phyloP scores from a whole-genome alignment of 805 yeast species.

The Wickerhamiella vanderwaltii region DNA sequence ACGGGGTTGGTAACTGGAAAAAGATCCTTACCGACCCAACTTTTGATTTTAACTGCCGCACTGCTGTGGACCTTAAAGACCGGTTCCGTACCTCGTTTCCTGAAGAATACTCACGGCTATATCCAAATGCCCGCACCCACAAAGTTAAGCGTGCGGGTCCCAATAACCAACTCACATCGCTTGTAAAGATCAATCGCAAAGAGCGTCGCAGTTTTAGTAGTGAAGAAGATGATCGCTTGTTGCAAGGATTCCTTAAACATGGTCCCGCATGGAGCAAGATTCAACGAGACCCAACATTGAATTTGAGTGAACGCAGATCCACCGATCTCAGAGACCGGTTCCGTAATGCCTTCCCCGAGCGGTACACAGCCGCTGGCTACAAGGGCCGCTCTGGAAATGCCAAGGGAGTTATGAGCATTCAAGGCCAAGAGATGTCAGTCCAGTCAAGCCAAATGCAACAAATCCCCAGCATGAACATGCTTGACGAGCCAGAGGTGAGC shows the following conservation, averaged over 20 bases:
- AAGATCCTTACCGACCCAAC: slow-evolving; percentile 33
- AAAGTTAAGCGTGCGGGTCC: slow-evolving; percentile 24
- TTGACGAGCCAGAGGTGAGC: slow-evolving; percentile 22
- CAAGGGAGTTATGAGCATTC: slow-evolving; percentile 9
- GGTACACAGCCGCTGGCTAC: slow-evolving; percentile 35
- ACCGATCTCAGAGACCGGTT: slow-evolving; percentile 36
- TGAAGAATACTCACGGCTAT: slow-evolving; percentile 33
- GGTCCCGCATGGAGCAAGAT: slow-evolving; percentile 38
- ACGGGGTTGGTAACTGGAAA: slow-evolving; percentile 38
- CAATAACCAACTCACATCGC: slow-evolving; percentile 19
- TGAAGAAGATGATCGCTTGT: slow-evolving; percentile 33
- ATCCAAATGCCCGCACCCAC: slow-evolving; percentile 36
- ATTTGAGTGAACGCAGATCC: slow-evolving; percentile 31
- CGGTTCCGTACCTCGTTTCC: slow-evolving; percentile 36
- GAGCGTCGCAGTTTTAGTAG: slow-evolving; percentile 33
- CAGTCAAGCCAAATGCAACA: slow-evolving; percentile 10
- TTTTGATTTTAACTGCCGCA: slow-evolving; percentile 32
- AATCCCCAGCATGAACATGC: slow-evolving; percentile 11
- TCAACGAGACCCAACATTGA: slow-evolving; percentile 31
- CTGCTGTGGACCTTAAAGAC: slow-evolving; percentile 36
- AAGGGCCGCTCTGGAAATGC: slow-evolving; percentile 26
- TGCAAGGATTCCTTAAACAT: slow-evolving; percentile 33
- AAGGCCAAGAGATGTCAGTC: slow-evolving; percentile 11
- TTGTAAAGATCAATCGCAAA: slow-evolving; percentile 34
- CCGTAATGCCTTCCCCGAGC: slow-evolving; percentile 35